Evolutionary conservation across 2,329 filamentous ascomycete genomes (phyloP), one percentile per base, ranked within the genome.

Genomic region (Colletotrichum endophyticum): DNA sequence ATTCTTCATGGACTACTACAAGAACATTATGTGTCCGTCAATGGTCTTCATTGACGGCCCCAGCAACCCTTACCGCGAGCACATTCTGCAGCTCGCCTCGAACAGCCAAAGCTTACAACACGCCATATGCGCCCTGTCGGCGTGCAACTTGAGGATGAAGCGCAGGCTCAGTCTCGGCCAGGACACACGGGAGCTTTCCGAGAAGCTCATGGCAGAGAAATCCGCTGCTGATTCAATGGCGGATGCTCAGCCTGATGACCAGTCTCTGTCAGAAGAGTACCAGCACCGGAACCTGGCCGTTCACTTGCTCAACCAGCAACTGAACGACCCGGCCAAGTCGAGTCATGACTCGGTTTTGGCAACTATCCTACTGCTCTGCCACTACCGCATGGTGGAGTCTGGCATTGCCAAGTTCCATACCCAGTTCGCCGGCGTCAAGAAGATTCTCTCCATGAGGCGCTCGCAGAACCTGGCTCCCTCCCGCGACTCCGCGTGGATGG

Each of bases 371-470:
- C 91, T 98, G 11, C 89, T 98, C 5, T 98, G 96, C 83, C 93
- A 98, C 77, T 98, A 98, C 84, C 95, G 98, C 79, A 96, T 98
- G 86, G 97, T 95, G 78, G 96, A 98, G 84, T 97, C 95, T 1
- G 96, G 96, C 5, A 94, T 98, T 79, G 95, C 95, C 25, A 96
- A 96, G 81, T 98, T 98, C 85, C 95, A 96, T 79, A 97, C 95
- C 0, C 96, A 98, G 83, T 96, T 98, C 81, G 95, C 95, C 1
- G 96, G 96, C 0, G 96, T 98, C 53, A 96, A 96, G 85, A 98
- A 98, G 87, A 92, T 99, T 36, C 90, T 98, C 13, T 91, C 93
- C 6, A 91, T 98, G 86, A 91, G 96, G 75, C 91, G 94, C 78
- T 83, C 86, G 6, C 87, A 87, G 27, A 85, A 87, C 1, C 86